Evolutionary conservation across 805 yeast species (phyloP), one percentile per base, ranked within the genome.

Genomic region (Candida argentea): DNA sequence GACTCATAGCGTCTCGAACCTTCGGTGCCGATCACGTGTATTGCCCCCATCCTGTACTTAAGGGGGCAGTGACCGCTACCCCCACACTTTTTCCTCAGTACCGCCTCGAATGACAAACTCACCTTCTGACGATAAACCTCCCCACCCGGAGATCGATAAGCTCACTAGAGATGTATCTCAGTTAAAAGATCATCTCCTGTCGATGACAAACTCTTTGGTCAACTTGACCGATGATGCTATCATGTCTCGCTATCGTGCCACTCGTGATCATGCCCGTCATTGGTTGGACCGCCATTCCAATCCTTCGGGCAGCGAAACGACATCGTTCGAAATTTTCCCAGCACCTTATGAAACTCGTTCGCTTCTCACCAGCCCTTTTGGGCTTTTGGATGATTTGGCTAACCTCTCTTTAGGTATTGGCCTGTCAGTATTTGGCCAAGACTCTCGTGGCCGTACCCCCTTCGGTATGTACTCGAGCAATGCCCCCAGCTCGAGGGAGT

Each of bases 401-500:
- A 35, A 17, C n/a, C n/a, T n/a, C n/a, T n/a, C n/a, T n/a, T n/a
- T n/a, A n/a, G n/a, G n/a, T n/a, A n/a, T n/a, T n/a, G n/a, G n/a
- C n/a, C n/a, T n/a, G n/a, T n/a, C n/a, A n/a, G n/a, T n/a, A n/a
- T n/a, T n/a, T n/a, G n/a, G n/a, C n/a, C n/a, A n/a, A n/a, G n/a
- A n/a, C n/a, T n/a, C n/a, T n/a, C n/a, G n/a, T n/a, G 54, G 56
- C 4, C 39, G 35, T 22, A 46, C 57, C 2, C 63, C 65, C 1
- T 59, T 43, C 25, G 78, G 77, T 0, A 46, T 62, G 25, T 65
- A 66, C 47, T 67, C 76, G 6, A 67, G 59, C 37, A 73, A 73
- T 14, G 60, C 65, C 5, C 93, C 94, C 3, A 57, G 76, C 0
- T 57, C 67, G 3, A 50, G 64, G 27, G 67, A 71, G 35, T 83